These are phyloP conservation scores for Panaeolus cyanescens DNA, from an alignment of 768 basidiomycete species.

Conservation along the genomic window DNA sequence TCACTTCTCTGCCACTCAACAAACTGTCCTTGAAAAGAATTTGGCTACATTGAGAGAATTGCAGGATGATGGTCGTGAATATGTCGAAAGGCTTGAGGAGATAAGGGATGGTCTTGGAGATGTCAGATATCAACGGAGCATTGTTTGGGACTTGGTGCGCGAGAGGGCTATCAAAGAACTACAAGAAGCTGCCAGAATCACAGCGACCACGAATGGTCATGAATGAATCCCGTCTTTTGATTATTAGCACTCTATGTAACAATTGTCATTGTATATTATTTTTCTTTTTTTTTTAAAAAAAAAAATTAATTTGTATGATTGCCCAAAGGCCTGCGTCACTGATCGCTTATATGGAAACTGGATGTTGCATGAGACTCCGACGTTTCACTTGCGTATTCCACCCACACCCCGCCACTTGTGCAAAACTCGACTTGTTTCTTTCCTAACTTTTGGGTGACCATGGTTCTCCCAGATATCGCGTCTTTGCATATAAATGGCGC, in stretches of 20 bases:
- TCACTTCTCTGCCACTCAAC: slow-evolving; percentile 65
- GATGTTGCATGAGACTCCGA: slow-evolving; percentile 21
- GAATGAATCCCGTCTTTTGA: slow-evolving; percentile 7
- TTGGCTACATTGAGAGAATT: slow-evolving; percentile 74
- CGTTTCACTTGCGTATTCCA: slow-evolving; percentile 15
- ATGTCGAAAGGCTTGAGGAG: slow-evolving; percentile 82
- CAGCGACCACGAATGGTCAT: slow-evolving; percentile 28
- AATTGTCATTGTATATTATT: background rate
- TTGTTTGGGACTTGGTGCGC: slow-evolving; percentile 77
- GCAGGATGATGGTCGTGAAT: slow-evolving; percentile 86
- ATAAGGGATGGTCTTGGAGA: slow-evolving; percentile 82
- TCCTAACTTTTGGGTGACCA: slow-evolving; percentile 13
- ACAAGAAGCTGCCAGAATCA: slow-evolving; percentile 58
- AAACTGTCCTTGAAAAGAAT: slow-evolving; percentile 74
- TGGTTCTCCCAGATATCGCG: slow-evolving; percentile 52
- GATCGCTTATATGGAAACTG: slow-evolving; percentile 12
- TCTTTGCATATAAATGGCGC: slow-evolving; percentile 43
- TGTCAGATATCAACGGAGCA: slow-evolving; percentile 67
- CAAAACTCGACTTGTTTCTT: background rate
- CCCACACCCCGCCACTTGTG: slow-evolving; percentile 1
- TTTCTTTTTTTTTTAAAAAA: too few species aligned
- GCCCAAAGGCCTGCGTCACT: slow-evolving; percentile 17
- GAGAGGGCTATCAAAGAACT: slow-evolving; percentile 75
- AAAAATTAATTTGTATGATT: too few species aligned
- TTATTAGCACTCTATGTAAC: background rate